Base-by-base conservation (phyloP, 202 grass and related monocot genomes). In the Carex sylvatica region DNA sequence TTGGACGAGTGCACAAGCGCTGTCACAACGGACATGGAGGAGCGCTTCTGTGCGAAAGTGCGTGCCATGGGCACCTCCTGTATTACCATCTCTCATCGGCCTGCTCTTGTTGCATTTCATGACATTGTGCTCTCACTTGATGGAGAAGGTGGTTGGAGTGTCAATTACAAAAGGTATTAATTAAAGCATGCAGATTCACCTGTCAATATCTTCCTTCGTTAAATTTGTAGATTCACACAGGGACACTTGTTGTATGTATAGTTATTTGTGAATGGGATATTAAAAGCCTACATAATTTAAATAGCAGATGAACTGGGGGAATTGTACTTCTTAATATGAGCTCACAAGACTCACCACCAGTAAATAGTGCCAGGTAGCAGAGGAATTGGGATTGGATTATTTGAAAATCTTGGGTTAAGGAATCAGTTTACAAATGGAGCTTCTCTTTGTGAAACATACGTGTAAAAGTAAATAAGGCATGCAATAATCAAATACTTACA, bases 1-100 rank as follows among this genome's bases (percentile, higher is more conserved):
- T 89, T 98, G 83, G 96, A 98, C 84, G 96, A 98, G 86, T 98
- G 96, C 84, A 98, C 96, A 55, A 98, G 96, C 82, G 96, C 96
- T 4, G 96, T 98, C 47, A 98, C 96, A 81, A 98, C 85, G 30
- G 91, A 98, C 83, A 98, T 98, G 96, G 96, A 98, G 75, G 92
- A 98, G 81, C 96, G 92, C 10, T 98, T 98, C 84, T 98, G 96
- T 87, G 87, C 84, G 65, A 95, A 91, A 76, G 96, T 98, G 87
- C 92, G 82, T 88, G 92, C 91, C 49, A 98, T 98, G 96, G 96
- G 92, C 24, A 98, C 92, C 36, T 95, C 92, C n/a, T 98, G 96
- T 84, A 95, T 98, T 83, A 98, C 96, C 0, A 98, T 98, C 84
- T 98, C 96, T 84, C 96, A 98, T 79, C 89, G 96, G 28, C 96